These are phyloP conservation scores for Daldinia vernicosa DNA, from an alignment of 495 filamentous ascomycete genomes.

Conservation along the genomic window DNA sequence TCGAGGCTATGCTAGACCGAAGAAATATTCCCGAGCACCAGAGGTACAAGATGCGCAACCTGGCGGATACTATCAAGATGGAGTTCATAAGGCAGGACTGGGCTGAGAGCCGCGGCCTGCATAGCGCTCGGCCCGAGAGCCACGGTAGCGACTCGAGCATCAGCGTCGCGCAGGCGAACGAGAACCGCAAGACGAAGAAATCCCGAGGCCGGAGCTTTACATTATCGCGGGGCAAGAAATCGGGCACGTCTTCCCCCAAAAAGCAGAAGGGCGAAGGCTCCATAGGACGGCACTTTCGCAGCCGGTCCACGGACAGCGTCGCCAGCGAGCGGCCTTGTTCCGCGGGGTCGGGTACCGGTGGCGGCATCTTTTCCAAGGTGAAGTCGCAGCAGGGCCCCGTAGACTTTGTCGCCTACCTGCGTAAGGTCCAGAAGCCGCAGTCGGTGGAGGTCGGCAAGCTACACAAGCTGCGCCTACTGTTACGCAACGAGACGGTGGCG, in stretches of 20 bases:
- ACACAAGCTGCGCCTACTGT: slow-evolving; percentile 88
- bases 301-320: slow-evolving; percentile 62
- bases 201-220: slow-evolving; percentile 82
- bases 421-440: slow-evolving; percentile 79
- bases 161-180: slow-evolving; percentile 41
- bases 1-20: slow-evolving; percentile 78
- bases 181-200: slow-evolving; percentile 66
- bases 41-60: slow-evolving; percentile 88
- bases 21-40: slow-evolving; percentile 93
- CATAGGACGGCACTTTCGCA: slow-evolving; percentile 60
- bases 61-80: slow-evolving; percentile 89
- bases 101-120: slow-evolving; percentile 65
- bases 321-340: slow-evolving; percentile 57
- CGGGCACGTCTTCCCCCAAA: slow-evolving; percentile 55
- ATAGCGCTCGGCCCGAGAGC: slow-evolving; percentile 46
- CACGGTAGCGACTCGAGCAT: slow-evolving; percentile 47
- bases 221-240: slow-evolving; percentile 64
- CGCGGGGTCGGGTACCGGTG: slow-evolving; percentile 47
- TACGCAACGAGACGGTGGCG: slow-evolving; percentile 91
- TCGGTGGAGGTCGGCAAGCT: slow-evolving; percentile 89
- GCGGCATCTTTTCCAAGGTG: slow-evolving; percentile 59
- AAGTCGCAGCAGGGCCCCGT: slow-evolving; percentile 68
- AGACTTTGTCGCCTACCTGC: slow-evolving; percentile 84
- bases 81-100: slow-evolving; percentile 93
- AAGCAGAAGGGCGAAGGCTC: slow-evolving; percentile 62